A percentile compares a stretch with the other conserved stretches of the same genome.
These are phyloP conservation scores for Andrographis paniculata DNA, from an alignment of 305 asterid species.

Conservation along the genomic window DNA sequence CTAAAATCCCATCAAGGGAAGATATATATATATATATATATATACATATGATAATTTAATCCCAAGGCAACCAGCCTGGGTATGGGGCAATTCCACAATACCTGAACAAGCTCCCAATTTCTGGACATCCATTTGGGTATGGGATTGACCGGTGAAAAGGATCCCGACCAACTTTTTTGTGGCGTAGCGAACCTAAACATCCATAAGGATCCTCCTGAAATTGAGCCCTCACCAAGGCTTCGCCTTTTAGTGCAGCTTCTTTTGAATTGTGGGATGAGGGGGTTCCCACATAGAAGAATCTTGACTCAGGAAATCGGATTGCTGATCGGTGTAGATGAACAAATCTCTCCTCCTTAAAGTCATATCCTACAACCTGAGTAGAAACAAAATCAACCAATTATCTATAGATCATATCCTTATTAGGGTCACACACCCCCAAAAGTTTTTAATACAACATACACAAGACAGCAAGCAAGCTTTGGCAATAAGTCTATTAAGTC, in stretches of 20 bases:
- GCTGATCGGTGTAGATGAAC: constrained; percentile 71
- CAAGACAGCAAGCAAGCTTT: not conserved
- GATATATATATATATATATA: no score
- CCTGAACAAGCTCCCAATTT: constrained; percentile 69
- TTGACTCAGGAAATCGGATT: constrained; percentile 58
- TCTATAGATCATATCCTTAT: no score
- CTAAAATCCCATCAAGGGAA: no score
- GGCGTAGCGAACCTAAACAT: constrained; percentile 60
- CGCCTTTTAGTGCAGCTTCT: constrained; percentile 87
- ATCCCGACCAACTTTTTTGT: constrained; percentile 69
- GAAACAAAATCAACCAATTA: no score
- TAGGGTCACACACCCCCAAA: no score
- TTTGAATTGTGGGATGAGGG: constrained; percentile 62
- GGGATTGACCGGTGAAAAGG: constrained; percentile 91
- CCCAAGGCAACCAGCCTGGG: constrained; percentile 79
- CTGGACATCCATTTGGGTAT: constrained; percentile 94
- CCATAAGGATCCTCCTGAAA: constrained; percentile 84
- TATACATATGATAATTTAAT: no score
- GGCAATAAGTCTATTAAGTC: no score
- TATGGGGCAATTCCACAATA: constrained; percentile 67
- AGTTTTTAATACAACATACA: no score
- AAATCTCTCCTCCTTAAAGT: constrained; percentile 89
- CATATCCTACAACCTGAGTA: constrained; percentile 76
- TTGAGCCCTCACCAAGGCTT: constrained; percentile 65
- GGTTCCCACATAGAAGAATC: constrained; percentile 74